A percentile compares a stretch with the other conserved stretches of the same genome.
phyloP scores from a whole-genome alignment of 2,329 filamentous ascomycete genomes.

The Fusarium sp. region DNA sequence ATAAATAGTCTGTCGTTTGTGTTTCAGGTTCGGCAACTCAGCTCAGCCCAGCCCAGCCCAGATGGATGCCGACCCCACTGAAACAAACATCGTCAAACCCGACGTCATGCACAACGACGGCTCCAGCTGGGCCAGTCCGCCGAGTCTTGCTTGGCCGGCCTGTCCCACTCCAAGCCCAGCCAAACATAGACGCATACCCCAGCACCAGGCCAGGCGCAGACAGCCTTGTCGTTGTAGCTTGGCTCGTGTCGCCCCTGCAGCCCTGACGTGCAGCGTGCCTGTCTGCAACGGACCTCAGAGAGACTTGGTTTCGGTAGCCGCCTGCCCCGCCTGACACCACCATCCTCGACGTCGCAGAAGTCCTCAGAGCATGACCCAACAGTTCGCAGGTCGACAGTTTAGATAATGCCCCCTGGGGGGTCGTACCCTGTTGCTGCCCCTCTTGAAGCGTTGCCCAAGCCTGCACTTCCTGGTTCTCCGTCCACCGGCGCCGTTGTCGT shows the following conservation, averaged over 20 bases:
- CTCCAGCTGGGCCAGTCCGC: constrained; percentile 4
- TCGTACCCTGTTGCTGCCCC: constrained; percentile 64
- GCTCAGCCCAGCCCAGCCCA: constrained; percentile 10
- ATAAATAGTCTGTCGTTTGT: constrained; percentile 37
- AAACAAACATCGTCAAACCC: constrained; percentile 39
- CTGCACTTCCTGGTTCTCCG: constrained; percentile 66
- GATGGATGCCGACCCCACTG: constrained; percentile 32
- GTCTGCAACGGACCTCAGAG: constrained; percentile 21
- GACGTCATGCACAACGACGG: constrained; percentile 26
- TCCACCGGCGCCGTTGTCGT: constrained; percentile 67
- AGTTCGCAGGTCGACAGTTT: constrained; percentile 24
- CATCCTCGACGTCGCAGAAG: constrained; percentile 7
- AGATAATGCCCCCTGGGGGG: constrained; percentile 72
- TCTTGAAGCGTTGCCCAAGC: constrained; percentile 59
- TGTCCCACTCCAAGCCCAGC: constrained; percentile 27
- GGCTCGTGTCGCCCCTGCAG: constrained; percentile 19
- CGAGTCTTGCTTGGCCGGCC: constrained; percentile 9
- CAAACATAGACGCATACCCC: constrained; percentile 23
- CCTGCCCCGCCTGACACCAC: constrained; percentile 18
- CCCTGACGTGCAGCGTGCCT: constrained; percentile 31
- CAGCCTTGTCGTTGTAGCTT: constrained; percentile 27
- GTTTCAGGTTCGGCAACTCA: constrained; percentile 41
- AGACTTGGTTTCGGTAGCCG: constrained; percentile 37
- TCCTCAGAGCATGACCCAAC: constrained; percentile 6
- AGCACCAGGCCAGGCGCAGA: constrained; percentile 28